Evolutionary conservation across 2,329 filamentous ascomycete species (phyloP), one percentile per base, ranked within the genome.

Genomic region (Arachnopeziza araneosa): DNA sequence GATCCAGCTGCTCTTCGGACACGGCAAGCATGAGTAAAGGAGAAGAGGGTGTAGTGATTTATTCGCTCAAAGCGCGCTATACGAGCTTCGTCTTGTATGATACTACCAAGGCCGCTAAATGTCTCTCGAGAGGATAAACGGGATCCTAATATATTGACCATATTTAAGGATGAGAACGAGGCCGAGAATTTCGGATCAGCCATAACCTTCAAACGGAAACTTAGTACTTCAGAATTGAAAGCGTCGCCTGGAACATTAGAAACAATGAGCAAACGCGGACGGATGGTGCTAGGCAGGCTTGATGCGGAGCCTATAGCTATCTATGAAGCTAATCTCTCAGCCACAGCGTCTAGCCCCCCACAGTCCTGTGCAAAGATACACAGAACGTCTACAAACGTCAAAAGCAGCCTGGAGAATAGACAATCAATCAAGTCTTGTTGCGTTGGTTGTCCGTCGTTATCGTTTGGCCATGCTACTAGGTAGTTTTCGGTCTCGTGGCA

Each of bases 311-410:
- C 63, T 17, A 63, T 57, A 36, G 53, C 56, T 52, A 57, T 54
- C 64, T 59, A 69, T 21, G 21, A 22, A 49, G 56, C 56, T n/a
- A 70, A 51, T 21, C 52, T 63, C 32, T 57, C 50, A 54, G 64
- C 58, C 17, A 66, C 56, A 30, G 54, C 53, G 48, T 56, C 55
- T 21, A 68, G 55, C 12, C 62, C 59, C 24, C 63, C 24, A 54
- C 66, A 65, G 54, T 71, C 66, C 32, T 68, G 52, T 22, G 62
- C 59, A 56, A 71, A 70, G 52, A 70, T 65, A 52, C 60, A 69
- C 22, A 71, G 50, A 19, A 71, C 58, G 52, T 71, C 59, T 50
- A 56, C 57, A 52, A 71, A 71, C 26, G 66, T 52, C 32, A 62
- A 65, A 5, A 68, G 50, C 17, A 70, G 54, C 52, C 63, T 56